These are phyloP conservation scores for Thalassiosira profunda DNA, from an alignment of 108 stramenopile species.

Conservation along the genomic window DNA sequence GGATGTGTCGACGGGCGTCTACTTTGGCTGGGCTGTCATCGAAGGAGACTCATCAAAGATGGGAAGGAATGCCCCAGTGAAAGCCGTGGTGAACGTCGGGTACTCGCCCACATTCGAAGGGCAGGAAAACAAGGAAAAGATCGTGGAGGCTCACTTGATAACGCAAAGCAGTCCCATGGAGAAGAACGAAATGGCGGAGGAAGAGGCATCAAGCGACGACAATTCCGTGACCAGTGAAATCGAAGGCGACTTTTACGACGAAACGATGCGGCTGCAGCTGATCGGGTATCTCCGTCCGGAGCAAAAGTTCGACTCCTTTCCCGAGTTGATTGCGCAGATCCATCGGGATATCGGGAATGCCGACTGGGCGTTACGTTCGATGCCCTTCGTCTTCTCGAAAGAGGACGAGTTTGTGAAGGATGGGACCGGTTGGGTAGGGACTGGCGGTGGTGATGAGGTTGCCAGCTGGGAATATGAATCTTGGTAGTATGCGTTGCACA, in stretches of 20 bases:
- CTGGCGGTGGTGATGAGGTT: slow-evolving; percentile 63
- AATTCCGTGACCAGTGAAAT: slow-evolving; percentile 14
- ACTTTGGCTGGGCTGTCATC: slow-evolving; percentile 85
- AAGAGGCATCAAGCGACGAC: slow-evolving; percentile 16
- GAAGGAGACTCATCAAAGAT: slow-evolving; percentile 32
- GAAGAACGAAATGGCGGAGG: slow-evolving; percentile 4
- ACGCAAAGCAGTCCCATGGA: slow-evolving; percentile 38
- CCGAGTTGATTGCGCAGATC: slow-evolving; percentile 77
- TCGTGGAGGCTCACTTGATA: slow-evolving; percentile 92
- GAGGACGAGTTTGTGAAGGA: slow-evolving; percentile 48
- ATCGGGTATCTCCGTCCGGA: slow-evolving; percentile 81
- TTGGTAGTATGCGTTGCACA: slow-evolving; percentile 30
- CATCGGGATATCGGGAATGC: slow-evolving; percentile 75
- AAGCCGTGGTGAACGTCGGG: slow-evolving; percentile 92
- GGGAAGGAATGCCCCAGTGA: slow-evolving; percentile 47
- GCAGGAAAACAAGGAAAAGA: slow-evolving; percentile 85
- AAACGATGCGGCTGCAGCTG: slow-evolving; percentile 79
- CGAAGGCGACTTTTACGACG: slow-evolving; percentile 81
- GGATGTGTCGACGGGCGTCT: slow-evolving; percentile 75
- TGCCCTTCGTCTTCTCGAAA: slow-evolving; percentile 52
- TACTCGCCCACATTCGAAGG: slow-evolving; percentile 93
- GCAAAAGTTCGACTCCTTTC: slow-evolving; percentile 82
- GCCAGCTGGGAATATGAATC: slow-evolving; percentile 85
- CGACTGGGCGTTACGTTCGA: slow-evolving; percentile 48
- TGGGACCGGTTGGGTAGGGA: slow-evolving; percentile 63